Evolutionary conservation across 306 rosid genomes (phyloP).

Genomic region (Lathyrus oleraceus): DNA sequence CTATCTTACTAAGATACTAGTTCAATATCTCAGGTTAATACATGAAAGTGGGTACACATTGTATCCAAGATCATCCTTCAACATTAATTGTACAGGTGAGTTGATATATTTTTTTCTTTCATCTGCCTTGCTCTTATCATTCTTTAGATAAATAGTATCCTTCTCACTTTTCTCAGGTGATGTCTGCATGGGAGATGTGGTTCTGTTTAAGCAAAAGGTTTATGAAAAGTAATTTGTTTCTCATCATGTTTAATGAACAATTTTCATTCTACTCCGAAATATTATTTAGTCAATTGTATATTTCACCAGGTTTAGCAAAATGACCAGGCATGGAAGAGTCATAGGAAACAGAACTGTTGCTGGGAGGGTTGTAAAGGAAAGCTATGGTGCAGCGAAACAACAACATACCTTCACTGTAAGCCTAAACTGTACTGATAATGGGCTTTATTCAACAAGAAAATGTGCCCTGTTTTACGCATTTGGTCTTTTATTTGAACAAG

Average conservation of each 20-base stretch:
- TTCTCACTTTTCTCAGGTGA: constrained; percentile 59
- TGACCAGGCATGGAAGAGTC: constrained; percentile 56
- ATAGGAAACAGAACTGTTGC: constrained; percentile 69
- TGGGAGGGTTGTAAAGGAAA: constrained; percentile 78
- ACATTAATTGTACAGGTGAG: constrained; percentile 68
- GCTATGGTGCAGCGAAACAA: constrained; percentile 79
- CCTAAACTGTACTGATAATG: constrained; percentile 8
- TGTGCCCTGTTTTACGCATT: not conserved
- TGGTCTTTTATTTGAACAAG: constrained; percentile 25
- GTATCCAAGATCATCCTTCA: constrained; percentile 70
- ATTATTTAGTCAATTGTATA: constrained; percentile 4
- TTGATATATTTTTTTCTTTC: constrained; percentile 18
- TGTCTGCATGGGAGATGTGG: constrained; percentile 79
- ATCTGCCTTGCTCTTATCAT: constrained; percentile 19
- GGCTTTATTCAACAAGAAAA: not conserved
- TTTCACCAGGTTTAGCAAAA: constrained; percentile 64
- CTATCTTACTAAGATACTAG: not conserved
- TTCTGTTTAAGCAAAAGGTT: constrained; percentile 74
- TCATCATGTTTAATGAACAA: constrained; percentile 11
- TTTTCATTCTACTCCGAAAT: constrained; percentile 18
- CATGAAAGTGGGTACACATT: constrained; percentile 56
- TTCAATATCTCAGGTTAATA: constrained; percentile 51
- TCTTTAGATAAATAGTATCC: constrained; percentile 17
- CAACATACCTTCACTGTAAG: constrained; percentile 88
- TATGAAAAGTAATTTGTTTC: constrained; percentile 56